Evolutionary conservation across 805 yeast species (phyloP), one percentile per base, ranked within the genome.

Genomic region (Ogataea populi-albae): DNA sequence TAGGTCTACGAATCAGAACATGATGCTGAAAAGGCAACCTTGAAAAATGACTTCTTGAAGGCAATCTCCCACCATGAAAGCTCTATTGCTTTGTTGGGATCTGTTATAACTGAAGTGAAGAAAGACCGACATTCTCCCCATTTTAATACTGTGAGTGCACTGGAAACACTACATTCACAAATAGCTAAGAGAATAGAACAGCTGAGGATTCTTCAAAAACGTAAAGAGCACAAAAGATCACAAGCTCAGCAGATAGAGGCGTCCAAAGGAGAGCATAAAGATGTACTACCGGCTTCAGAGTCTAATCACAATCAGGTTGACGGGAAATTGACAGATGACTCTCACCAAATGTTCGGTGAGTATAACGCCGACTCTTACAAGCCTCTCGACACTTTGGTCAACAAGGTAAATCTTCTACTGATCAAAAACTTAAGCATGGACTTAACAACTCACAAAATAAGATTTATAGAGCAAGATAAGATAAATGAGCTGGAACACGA

Each of bases 1-100:
- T 23, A 73, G 73, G 73, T 73, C 2, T 77, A 75, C 43, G 66
- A 66, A 19, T 53, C 69, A 4, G 75, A 77, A 14, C 72, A 70
- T 37, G 65, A 61, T 29, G 85, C 83, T 1, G 83, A 79, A 41
- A 53, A 60, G 18, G 66, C 73, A 9, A 64, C 68, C 1, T 41
- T 65, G 20, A 61, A 64, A 29, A 69, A 69, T 6, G 71, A 74
- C 27, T 63, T 62, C 23, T 46, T 51, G 5, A 61, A 61, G 17
- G 75, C 81, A 0, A 58, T 69, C 5, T 40, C 47, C 4, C 46
- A 56, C 7, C 75, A 72, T 45, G 40, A 43, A 6, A 53, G 61
- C 14, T 69, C 77, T 0, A 51, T 69, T 4, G 49, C 46, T 1
- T 37, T 52, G 34, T 61, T 71, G 33, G 47, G 48, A 5, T 45